Base-by-base conservation (phyloP, 225 moss, liverwort and hornwort species). In the Anthoceros angustus region DNA sequence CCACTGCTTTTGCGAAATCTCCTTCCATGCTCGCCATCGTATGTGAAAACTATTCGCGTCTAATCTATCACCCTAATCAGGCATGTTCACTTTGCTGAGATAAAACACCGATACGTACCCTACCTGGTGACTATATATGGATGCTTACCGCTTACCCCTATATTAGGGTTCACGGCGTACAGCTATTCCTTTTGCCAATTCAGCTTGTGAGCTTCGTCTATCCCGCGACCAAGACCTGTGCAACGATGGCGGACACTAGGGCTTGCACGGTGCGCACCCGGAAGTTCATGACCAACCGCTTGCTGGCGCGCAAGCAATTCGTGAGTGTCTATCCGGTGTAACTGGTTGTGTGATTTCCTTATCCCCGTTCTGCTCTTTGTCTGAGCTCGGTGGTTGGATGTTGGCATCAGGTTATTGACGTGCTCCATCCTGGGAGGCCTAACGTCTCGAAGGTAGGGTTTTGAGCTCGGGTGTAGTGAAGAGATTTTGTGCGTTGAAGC, bases 231-330 rank as follows among this genome's bases (percentile, higher is more conserved):
- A 1, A 32, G 4, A 4, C 32, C 32, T 55, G 5, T 55, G 7
- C 10, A n/a, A 70, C 80, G 49, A 93, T 93, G 92, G 88, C 85
- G 70, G 80, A 80, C 69, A 86, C 86, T 61, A 93, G 87, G 71
- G 88, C 85, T 42, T 93, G 85, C 76, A 93, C 89, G 61, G 89
- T 93, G 82, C 92, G 89, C 12, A 93, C 92, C 0, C 81, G 89
- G 62, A 88, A 92, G 70, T 92, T 92, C 65, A 88, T 92, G 92
- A 92, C 92, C 65, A 88, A 92, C 74, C 75, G 92, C 25, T 78
- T 92, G 12, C 73, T 92, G 21, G 80, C 84, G 45, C 74, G 92
- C 41, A 92, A 86, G 76, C 92, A 88, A 76, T 92, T 92, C 42
- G 92, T 88, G 77, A 76, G 85, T 68, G 21, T 55, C 18, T 23